phyloP scores from a whole-genome alignment of 2,329 filamentous ascomycete genomes.

The Phialocephala subalpina region DNA sequence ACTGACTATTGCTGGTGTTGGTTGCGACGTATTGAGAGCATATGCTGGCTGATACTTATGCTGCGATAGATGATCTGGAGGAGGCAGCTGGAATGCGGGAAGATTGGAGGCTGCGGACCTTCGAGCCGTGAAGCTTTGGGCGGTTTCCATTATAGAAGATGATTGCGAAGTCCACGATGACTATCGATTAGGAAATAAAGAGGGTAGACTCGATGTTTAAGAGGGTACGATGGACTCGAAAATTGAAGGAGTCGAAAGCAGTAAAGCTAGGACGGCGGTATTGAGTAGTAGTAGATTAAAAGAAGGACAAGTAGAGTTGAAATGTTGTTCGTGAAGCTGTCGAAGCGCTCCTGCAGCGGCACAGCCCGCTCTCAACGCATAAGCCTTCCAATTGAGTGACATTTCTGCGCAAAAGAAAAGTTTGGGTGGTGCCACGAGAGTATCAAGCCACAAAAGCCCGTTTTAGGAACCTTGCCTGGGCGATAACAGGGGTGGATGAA shows the following conservation, averaged over 20 bases:
- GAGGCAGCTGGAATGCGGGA: slow-evolving; percentile 73
- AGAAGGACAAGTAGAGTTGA: not conserved
- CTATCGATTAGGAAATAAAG: slow-evolving; percentile 18
- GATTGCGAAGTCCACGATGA: slow-evolving; percentile 40
- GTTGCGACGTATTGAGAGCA: slow-evolving; percentile 51
- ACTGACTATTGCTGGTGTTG: slow-evolving; percentile 46
- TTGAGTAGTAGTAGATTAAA: not conserved
- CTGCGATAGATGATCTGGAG: slow-evolving; percentile 60
- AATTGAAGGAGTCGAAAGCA: slow-evolving; percentile 5
- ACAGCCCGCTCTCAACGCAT: too few relatives aligned
- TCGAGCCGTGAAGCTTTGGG: slow-evolving; percentile 74
- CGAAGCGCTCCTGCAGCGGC: too few relatives aligned
- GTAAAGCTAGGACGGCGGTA: slow-evolving; percentile 7
- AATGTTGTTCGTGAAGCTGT: not conserved
- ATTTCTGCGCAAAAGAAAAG: too few relatives aligned
- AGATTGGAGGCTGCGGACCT: slow-evolving; percentile 74
- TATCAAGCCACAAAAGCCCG: too few relatives aligned
- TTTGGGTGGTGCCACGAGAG: too few relatives aligned
- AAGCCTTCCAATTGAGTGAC: too few relatives aligned
- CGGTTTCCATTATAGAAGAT: slow-evolving; percentile 58
- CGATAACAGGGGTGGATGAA: too few relatives aligned
- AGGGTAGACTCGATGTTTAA: slow-evolving; percentile 2
- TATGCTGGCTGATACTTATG: slow-evolving; percentile 63
- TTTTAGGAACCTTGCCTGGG: too few relatives aligned
- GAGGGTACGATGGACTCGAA: not conserved